Conservation (phyloP, 805 yeast species). For the Kodamaea fukazawae region DNA sequence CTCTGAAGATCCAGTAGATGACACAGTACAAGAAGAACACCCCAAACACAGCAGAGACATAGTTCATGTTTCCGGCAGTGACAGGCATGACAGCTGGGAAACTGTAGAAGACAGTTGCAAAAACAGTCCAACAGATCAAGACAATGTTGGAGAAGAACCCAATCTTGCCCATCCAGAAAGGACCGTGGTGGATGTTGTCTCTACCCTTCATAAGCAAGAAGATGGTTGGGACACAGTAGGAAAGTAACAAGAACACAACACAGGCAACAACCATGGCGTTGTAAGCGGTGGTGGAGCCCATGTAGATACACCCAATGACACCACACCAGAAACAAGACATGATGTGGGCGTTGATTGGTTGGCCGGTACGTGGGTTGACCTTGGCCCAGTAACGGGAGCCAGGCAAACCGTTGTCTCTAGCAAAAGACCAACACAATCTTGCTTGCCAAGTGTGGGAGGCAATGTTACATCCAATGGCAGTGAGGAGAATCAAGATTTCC, state of each 20-base stretch:
- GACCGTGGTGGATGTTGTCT: conserved; percentile 56
- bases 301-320: conserved; percentile 56
- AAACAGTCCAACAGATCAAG: conserved; percentile 54
- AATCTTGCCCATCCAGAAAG: conserved; percentile 60
- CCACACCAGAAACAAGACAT: conserved; percentile 53
- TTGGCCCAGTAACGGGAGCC: conserved; percentile 50
- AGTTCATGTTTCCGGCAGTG: conserved; percentile 61
- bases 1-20: conserved; percentile 51
- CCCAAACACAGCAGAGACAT: conserved; percentile 51
- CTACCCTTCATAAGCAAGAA: conserved; percentile 50
- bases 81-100: conserved; percentile 67
- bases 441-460: conserved; percentile 69
- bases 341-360: conserved; percentile 60
- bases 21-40: conserved; percentile 45
- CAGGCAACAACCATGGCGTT: conserved; percentile 63
- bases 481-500: conserved; percentile 46
- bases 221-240: conserved; percentile 55
- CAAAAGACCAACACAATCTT: conserved; percentile 64
- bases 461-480: conserved; percentile 59
- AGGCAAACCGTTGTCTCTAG: conserved; percentile 63
- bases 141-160: conserved; percentile 53
- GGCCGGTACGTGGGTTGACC: conserved; percentile 45
- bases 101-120: conserved; percentile 58
- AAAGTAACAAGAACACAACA: conserved; percentile 54
- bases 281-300: conserved; percentile 67